Conservation (phyloP, 139 green algal genomes). For the Micromonas pusilla region DNA sequence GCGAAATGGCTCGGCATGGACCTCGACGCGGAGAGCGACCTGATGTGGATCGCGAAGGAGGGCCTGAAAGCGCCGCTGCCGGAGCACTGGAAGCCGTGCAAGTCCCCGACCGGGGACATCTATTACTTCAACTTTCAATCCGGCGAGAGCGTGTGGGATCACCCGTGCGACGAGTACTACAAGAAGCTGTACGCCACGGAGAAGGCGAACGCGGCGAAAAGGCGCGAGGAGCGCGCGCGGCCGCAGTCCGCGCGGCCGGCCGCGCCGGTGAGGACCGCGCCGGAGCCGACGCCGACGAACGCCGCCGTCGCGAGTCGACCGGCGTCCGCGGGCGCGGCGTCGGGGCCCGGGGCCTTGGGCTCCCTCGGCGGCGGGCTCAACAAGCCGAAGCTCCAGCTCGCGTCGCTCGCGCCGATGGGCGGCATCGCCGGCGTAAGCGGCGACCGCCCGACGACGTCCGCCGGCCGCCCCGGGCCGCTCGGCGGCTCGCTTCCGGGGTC, state of each 20-base stretch:
- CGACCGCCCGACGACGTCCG: no score
- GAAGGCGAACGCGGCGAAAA: slow-evolving; percentile 37
- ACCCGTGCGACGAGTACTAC: slow-evolving; percentile 70
- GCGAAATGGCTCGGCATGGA: slow-evolving; percentile 77
- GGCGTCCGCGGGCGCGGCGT: no score
- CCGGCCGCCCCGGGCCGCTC: no score
- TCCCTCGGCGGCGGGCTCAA: background rate
- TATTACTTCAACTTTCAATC: slow-evolving; percentile 80
- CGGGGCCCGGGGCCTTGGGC: background rate
- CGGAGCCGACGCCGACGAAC: background rate
- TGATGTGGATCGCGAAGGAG: slow-evolving; percentile 70
- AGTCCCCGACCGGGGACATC: slow-evolving; percentile 57
- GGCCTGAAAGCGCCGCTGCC: slow-evolving; percentile 67
- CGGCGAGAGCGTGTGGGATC: slow-evolving; percentile 72
- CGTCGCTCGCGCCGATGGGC: background rate
- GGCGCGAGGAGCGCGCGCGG: no score
- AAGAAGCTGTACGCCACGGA: slow-evolving; percentile 53
- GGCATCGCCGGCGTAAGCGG: no score
- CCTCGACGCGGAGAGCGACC: slow-evolving; percentile 54
- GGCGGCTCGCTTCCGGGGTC: no score
- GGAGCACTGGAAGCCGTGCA: slow-evolving; percentile 69
- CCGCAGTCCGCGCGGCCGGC: no score
- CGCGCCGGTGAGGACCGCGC: background rate
- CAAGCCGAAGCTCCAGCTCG: no score
- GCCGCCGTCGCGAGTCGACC: no score